Evolutionary conservation across 1,284 basidiomycete genomes (phyloP).

Genomic region (Puccinia triticina): DNA sequence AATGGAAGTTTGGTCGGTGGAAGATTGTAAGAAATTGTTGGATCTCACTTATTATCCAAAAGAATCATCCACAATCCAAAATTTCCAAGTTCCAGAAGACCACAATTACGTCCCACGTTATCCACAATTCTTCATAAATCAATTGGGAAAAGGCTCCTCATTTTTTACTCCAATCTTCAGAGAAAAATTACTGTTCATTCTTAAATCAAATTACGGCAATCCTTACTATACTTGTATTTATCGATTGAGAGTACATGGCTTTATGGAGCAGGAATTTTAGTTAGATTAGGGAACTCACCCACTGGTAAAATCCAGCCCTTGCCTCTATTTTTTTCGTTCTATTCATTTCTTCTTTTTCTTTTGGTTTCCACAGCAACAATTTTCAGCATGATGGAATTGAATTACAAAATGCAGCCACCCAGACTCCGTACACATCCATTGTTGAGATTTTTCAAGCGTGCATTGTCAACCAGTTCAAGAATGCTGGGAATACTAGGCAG

Average conservation of each 20-base stretch:
- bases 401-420: no score
- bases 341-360: no score
- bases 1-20: conserved; percentile 84
- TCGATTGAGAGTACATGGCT: conserved; percentile 68
- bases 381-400: no score
- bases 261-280: neutral
- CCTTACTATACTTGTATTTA: conserved; percentile 85
- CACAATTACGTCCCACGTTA: neutral
- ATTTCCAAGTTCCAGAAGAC: conserved; percentile 52
- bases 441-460: no score
- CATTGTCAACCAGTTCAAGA: no score
- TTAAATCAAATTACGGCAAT: conserved; percentile 85
- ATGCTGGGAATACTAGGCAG: no score
- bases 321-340: no score
- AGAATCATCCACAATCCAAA: conserved; percentile 54
- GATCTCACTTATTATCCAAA: conserved; percentile 64
- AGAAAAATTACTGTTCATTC: conserved; percentile 74
- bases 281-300: no score
- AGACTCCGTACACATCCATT: no score
- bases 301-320: no score
- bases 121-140: conserved; percentile 57
- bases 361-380: no score
- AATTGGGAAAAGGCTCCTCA: neutral
- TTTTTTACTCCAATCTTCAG: neutral
- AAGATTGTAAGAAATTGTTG: conserved; percentile 74